Percentiles rank a stretch among this genome's conserved stretches.
Conservation (phyloP, 2,329 filamentous ascomycete species). For the Trichoderma sp. region DNA sequence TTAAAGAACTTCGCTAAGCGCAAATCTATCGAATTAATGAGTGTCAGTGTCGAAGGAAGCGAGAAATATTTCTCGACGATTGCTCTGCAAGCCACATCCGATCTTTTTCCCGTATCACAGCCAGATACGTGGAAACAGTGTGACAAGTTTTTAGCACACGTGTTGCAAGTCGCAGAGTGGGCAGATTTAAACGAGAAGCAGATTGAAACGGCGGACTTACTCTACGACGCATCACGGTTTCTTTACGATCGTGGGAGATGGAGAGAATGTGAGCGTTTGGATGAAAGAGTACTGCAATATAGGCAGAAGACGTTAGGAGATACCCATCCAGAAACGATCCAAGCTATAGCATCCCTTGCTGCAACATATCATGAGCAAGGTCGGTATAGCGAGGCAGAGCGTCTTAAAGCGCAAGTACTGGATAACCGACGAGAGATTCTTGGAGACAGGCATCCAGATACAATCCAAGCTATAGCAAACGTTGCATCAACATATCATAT, state of each 20-base stretch:
- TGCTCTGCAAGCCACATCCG: background rate
- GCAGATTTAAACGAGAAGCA: background rate
- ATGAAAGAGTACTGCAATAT: background rate
- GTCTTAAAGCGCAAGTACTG: background rate
- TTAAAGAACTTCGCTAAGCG: too few relatives aligned
- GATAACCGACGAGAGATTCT: background rate
- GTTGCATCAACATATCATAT: background rate
- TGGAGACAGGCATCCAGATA: conserved; percentile 29
- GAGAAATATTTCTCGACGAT: background rate
- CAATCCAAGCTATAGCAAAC: background rate
- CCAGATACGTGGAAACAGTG: background rate
- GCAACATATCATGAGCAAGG: background rate
- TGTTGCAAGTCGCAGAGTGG: background rate
- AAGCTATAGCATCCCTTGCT: background rate
- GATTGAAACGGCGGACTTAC: accelerated
- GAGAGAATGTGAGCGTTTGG: background rate
- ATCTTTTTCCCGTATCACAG: background rate
- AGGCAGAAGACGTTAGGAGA: conserved; percentile 16
- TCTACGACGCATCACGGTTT: background rate
- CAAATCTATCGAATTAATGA: too few relatives aligned
- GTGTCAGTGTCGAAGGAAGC: too few relatives aligned
- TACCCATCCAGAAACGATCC: conserved; percentile 27
- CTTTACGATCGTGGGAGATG: background rate
- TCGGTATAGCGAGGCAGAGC: background rate
- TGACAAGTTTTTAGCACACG: background rate